These are phyloP conservation scores for Aquilaria sinensis DNA, from an alignment of 345 rosid species.

Conservation along the genomic window DNA sequence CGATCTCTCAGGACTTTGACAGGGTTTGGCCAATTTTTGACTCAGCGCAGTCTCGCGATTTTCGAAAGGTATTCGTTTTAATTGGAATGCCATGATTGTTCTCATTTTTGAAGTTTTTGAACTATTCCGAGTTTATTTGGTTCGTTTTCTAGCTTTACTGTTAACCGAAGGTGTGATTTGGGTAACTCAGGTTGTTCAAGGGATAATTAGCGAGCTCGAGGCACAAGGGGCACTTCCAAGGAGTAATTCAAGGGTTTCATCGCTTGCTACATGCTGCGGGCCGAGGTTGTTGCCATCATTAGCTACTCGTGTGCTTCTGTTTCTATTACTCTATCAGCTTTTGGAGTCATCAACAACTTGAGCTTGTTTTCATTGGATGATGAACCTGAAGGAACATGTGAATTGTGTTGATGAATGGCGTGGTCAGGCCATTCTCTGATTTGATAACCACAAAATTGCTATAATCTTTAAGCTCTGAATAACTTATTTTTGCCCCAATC, in stretches of 20 bases:
- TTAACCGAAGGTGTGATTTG: neutral
- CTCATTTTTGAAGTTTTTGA: neutral
- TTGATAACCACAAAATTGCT: too few relatives aligned
- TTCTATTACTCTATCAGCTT: too few relatives aligned
- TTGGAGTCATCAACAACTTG: too few relatives aligned
- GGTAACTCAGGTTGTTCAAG: constrained; percentile 80
- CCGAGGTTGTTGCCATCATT: constrained; percentile 53
- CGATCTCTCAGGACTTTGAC: constrained; percentile 91
- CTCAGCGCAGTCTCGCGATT: constrained; percentile 97
- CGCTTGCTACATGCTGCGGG: constrained; percentile 98
- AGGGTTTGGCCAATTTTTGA: constrained; percentile 99
- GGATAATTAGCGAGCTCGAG: constrained; percentile 95
- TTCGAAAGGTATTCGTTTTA: constrained; percentile 58
- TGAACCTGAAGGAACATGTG: too few relatives aligned
- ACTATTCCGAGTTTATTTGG: constrained; percentile 5
- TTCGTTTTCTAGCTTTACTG: constrained; percentile 7
- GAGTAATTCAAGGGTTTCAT: constrained; percentile 98
- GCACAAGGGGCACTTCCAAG: constrained; percentile 98
- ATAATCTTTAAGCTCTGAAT: too few relatives aligned
- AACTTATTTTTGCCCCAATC: too few relatives aligned
- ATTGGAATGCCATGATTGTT: neutral
- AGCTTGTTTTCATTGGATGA: too few relatives aligned
- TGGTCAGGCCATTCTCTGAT: too few relatives aligned
- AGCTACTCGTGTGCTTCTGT: neutral
- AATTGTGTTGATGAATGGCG: too few relatives aligned